phyloP scores from a whole-genome alignment of 2,329 filamentous ascomycete species.

The Diaporthe amygdali region DNA sequence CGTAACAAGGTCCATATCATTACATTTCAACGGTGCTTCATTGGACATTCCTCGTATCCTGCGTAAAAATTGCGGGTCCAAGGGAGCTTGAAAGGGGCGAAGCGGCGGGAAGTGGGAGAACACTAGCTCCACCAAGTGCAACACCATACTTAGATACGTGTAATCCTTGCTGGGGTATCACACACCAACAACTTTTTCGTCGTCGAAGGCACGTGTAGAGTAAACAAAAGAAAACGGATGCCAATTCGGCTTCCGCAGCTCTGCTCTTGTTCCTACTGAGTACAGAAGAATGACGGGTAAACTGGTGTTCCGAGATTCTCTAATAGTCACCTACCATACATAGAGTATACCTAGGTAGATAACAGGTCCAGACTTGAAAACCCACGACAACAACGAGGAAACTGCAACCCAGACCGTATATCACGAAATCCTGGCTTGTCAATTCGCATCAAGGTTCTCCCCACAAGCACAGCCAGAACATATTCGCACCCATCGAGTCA shows the following conservation, averaged over 20 bases:
- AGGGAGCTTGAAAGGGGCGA: neutral
- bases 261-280: too few relatives aligned
- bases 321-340: too few relatives aligned
- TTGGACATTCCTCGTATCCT: neutral
- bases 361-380: too few relatives aligned
- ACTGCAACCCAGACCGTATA: too few relatives aligned
- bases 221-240: neutral
- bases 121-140: neutral
- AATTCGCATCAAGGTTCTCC: too few relatives aligned
- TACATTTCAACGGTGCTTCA: neutral
- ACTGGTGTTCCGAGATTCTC: too few relatives aligned
- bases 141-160: neutral
- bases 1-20: neutral
- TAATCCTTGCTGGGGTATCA: neutral
- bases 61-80: neutral
- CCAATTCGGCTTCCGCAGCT: neutral
- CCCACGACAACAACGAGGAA: too few relatives aligned
- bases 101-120: constrained; percentile 4
- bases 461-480: too few relatives aligned
- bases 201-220: neutral
- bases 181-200: neutral
- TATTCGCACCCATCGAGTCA: neutral
- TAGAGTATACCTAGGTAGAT: too few relatives aligned
- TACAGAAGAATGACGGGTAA: too few relatives aligned
- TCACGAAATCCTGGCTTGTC: too few relatives aligned